Conservation (phyloP, 129 eudicot genomes). For the Arctium minus region DNA sequence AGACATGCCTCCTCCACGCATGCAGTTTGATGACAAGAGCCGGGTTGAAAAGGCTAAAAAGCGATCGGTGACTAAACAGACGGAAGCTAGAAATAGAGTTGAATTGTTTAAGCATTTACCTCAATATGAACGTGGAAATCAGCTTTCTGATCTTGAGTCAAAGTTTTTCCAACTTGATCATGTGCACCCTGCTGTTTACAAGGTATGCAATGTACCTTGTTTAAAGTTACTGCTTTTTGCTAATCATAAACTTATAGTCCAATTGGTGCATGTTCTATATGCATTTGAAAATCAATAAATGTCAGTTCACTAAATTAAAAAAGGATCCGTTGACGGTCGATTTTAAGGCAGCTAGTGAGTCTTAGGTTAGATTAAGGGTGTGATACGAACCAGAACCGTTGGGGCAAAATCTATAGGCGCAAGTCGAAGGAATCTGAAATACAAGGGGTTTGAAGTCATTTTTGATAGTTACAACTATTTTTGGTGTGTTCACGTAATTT, state of each 20-base stretch:
- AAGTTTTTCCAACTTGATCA: conserved; percentile 71
- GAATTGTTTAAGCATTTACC: conserved; percentile 88
- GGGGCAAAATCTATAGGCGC: too few relatives aligned
- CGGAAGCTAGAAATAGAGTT: conserved; percentile 79
- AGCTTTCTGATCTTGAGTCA: conserved; percentile 68
- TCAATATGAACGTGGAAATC: conserved; percentile 82
- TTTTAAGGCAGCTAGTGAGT: neutral
- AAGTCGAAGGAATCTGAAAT: too few relatives aligned
- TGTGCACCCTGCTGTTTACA: conserved; percentile 88
- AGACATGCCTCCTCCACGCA: conserved; percentile 79
- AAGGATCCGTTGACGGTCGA: neutral
- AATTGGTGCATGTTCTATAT: neutral
- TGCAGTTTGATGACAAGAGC: conserved; percentile 90
- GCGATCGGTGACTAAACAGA: conserved; percentile 71
- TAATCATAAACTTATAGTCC: neutral
- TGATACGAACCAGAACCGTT: too few relatives aligned
- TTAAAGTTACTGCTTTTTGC: neutral
- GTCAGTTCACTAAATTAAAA: neutral
- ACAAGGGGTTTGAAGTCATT: too few relatives aligned
- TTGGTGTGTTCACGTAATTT: too few relatives aligned
- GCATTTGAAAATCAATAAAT: neutral
- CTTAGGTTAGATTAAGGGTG: neutral
- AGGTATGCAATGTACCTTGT: conserved; percentile 46
- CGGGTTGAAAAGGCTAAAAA: conserved; percentile 93
- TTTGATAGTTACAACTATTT: too few relatives aligned